phyloP scores from a whole-genome alignment of 768 basidiomycete genomes.

The Panaeolus papilionaceus region DNA sequence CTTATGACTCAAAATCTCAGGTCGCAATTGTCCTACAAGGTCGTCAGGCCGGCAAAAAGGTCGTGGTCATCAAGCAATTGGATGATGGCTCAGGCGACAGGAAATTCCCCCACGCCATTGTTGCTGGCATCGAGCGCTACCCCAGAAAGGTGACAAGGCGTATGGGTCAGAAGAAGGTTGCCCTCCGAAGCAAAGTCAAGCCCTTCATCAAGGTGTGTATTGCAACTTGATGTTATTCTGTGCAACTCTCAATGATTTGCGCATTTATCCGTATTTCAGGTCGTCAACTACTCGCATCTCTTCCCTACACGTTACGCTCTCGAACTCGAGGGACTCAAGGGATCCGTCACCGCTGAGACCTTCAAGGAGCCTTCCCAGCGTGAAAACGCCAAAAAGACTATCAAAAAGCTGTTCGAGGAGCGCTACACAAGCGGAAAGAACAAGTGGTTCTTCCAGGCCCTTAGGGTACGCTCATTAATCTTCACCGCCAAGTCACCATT shows the following conservation, averaged over 20 bases:
- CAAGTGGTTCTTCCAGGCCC: constrained; percentile 95
- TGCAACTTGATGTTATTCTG: not conserved
- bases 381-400: constrained; percentile 92
- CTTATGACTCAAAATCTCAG: constrained; percentile 41
- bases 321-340: constrained; percentile 95
- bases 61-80: constrained; percentile 96
- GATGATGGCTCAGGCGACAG: constrained; percentile 98
- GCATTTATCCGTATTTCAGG: constrained; percentile 46
- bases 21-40: constrained; percentile 98
- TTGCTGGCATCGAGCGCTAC: constrained; percentile 98
- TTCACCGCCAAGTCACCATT: not conserved
- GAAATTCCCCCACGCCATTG: constrained; percentile 97
- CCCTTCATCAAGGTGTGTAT: constrained; percentile 95
- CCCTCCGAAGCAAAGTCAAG: constrained; percentile 95
- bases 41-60: constrained; percentile 99
- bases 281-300: constrained; percentile 97
- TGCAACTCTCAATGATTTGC: not conserved
- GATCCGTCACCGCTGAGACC: constrained; percentile 80
- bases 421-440: constrained; percentile 94
- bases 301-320: constrained; percentile 99
- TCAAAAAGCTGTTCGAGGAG: constrained; percentile 98
- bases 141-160: constrained; percentile 96
- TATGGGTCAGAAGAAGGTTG: constrained; percentile 96
- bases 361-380: constrained; percentile 98
- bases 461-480: constrained; percentile 61